A percentile compares a stretch with the other conserved stretches of the same genome.
Evolutionary conservation across 495 filamentous ascomycete genomes (phyloP).

Genomic region (Aspergillus biplanus): DNA sequence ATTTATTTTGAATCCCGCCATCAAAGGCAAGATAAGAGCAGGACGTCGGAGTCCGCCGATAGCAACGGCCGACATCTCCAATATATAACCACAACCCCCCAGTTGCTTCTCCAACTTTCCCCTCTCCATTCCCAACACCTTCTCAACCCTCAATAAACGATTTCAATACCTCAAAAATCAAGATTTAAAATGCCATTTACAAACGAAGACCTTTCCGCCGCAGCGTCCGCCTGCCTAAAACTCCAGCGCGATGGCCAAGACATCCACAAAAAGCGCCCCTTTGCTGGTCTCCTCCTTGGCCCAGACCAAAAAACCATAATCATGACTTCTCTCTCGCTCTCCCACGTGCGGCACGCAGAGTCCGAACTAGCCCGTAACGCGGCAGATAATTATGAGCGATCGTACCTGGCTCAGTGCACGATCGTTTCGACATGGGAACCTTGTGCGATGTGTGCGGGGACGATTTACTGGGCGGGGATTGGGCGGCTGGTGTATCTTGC

Average conservation of each 20-base stretch:
- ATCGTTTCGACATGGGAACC: conserved; percentile 60
- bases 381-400: conserved; percentile 52
- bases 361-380: conserved; percentile 53
- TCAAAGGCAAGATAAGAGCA: background rate
- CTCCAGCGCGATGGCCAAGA: conserved; percentile 46
- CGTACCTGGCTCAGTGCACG: conserved; percentile 53
- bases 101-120: background rate
- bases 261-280: conserved; percentile 51
- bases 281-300: conserved; percentile 50
- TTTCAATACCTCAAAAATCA: too few species aligned
- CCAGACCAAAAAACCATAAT: conserved; percentile 54
- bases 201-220: conserved; percentile 36
- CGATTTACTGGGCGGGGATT: conserved; percentile 59
- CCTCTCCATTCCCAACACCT: too few species aligned
- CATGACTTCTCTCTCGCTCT: conserved; percentile 51
- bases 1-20: too few species aligned
- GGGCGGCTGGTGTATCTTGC: conserved; percentile 57
- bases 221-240: conserved; percentile 39
- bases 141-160: too few species aligned
- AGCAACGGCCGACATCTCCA: background rate
- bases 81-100: background rate
- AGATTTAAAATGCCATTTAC: background rate
- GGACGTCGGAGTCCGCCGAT: background rate
- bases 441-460: conserved; percentile 57
- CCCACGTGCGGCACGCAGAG: conserved; percentile 60